These are phyloP conservation scores for Stevia rebaudiana DNA, from an alignment of 140 eudicot species.

Conservation along the genomic window DNA sequence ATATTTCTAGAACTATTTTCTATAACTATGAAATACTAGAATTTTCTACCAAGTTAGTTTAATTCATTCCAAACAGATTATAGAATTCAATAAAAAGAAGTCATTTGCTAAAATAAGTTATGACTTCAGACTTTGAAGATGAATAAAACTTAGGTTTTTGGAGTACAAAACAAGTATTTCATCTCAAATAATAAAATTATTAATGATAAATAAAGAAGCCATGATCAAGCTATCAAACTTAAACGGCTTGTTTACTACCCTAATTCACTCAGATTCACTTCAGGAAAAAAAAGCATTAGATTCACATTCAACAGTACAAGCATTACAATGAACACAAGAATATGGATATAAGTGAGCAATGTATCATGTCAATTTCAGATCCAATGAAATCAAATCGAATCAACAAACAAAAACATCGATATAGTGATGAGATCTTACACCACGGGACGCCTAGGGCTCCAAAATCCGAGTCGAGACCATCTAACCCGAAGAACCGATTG, in stretches of 20 bases:
- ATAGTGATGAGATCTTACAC: slow-evolving; percentile 50
- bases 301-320: background rate
- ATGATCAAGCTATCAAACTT: too few relatives aligned
- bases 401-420: background rate
- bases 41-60: background rate
- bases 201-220: too few relatives aligned
- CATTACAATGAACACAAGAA: background rate
- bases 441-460: slow-evolving; percentile 94
- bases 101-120: background rate
- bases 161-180: background rate
- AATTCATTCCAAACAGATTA: background rate
- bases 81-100: background rate
- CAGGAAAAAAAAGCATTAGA: background rate
- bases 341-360: background rate
- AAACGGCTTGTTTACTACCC: too few relatives aligned
- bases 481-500: slow-evolving; percentile 63
- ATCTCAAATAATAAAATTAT: background rate
- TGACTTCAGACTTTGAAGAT: background rate
- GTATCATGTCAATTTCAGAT: slow-evolving; percentile 16
- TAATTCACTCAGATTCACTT: too few relatives aligned
- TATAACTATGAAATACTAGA: too few relatives aligned
- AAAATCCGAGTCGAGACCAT: slow-evolving; percentile 72
- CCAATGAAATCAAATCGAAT: background rate
- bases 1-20: too few relatives aligned
- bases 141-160: background rate